Base-by-base conservation (phyloP, 192 early-diverging fungal species). In the Backusella australiensis region DNA sequence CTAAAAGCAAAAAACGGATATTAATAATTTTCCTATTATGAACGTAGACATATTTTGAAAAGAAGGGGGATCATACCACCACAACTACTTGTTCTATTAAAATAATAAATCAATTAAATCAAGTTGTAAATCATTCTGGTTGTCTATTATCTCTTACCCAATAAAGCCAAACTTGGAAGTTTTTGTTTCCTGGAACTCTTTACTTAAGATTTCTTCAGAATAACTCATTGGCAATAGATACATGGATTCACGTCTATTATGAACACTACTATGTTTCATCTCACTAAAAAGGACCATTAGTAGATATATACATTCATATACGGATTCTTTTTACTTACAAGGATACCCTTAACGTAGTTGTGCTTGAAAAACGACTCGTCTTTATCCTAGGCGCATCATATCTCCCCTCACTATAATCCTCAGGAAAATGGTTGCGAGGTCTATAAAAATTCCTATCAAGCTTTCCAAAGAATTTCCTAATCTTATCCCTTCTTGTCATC, bases 161-260 rank as follows among this genome's bases (percentile, higher is more conserved):
- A 63, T 63, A 63, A 63, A 63, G n/a, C 56, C 56, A 63, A 63
- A 63, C 12, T 63, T 63, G 56, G 56, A 63, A 29, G 56, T 26
- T 14, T 63, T 63, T 12, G 56, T 29, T 63, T 63, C 56, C 23
- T 63, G 56, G 23, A 63, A 63, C 56, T 63, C 56, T 63, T 63
- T 63, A 63, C 56, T 63, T 63, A 63, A 29, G 26, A 63, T 63
- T 29, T 63, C 56, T 63, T 63, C 56, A 15, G 56, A 63, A 29
- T 63, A 63, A 12, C 56, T 63, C 56, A 63, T 63, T 63, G 56
- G 56, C 8, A 63, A 7, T 29, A 63, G 9, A 29, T 26, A 63
- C 56, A 63, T 63, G 6, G 56, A 63, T 29, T 63, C 56, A 29
- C 56, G 56, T 63, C 56, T 26, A 29, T 63, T 63, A 29, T 63